Base-by-base conservation (phyloP, 345 rosid species). In the Acer campestre region DNA sequence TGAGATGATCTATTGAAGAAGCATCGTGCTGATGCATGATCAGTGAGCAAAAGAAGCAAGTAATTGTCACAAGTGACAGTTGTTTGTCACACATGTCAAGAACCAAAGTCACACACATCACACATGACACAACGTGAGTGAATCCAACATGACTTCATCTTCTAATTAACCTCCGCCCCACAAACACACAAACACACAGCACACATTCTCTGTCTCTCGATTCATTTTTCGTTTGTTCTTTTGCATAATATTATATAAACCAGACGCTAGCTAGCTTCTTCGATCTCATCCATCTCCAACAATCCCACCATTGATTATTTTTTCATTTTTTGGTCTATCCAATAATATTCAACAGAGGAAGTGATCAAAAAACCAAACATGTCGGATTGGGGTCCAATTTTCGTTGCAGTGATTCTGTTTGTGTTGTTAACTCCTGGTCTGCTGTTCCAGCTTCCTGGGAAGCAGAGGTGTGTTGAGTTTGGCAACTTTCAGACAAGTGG, bases 371-470 rank as follows among this genome's bases (percentile, higher is more conserved):
- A 35, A 35, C 38, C 38, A 35, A 63, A 67, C 29, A 89, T 87
- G 93, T 82, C 82, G 76, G 86, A 91, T 69, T 89, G 92, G 95
- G 92, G 90, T 3, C 92, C 92, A 3, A 80, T 89, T 58, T 80
- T 89, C 18, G 88, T 89, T 69, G 80, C 92, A 18, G 83, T 84
- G 85, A 31, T 91, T 48, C 77, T 86, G 84, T 88, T 82, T 20
- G 80, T 90, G 67, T 81, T 90, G 69, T 56, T 90, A 72, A 80
- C 86, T 0, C 90, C 94, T 6, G 94, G 91, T 2, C 81, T 88
- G 77, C 56, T 90, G 82, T 88, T 90, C 68, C 91, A 88, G 85
- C 71, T 88, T 8, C 90, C 92, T 0, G 93, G 93, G 10, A 83
- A 71, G 35, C 86, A 75, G 3, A 70, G 85, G 46, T 75, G 77